Percentiles rank a stretch among this genome's conserved stretches.
phyloP scores from a whole-genome alignment of 2,329 filamentous ascomycete genomes.

The Colletotrichum sansevieriae region DNA sequence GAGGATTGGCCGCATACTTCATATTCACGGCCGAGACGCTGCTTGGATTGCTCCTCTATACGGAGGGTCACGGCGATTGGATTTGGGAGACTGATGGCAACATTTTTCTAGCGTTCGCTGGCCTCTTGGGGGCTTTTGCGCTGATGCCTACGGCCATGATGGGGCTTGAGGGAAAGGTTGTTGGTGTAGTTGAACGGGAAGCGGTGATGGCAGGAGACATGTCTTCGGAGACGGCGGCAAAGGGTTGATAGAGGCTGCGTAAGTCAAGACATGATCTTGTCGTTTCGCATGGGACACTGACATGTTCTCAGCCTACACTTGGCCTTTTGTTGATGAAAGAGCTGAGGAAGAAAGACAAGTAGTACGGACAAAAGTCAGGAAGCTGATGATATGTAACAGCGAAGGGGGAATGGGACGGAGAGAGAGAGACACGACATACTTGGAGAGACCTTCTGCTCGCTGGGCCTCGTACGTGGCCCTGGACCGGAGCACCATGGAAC shows the following conservation, averaged over 20 bases:
- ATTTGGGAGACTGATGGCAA: slow-evolving; percentile 16
- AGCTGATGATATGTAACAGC: not conserved
- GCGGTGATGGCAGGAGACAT: not conserved
- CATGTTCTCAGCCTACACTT: not conserved
- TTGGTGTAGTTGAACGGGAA: not conserved
- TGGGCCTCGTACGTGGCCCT: no score
- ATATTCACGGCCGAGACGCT: slow-evolving; percentile 7
- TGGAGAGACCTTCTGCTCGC: no score
- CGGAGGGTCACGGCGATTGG: slow-evolving; percentile 7
- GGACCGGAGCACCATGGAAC: no score
- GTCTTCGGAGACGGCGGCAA: not conserved
- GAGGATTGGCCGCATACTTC: slow-evolving; percentile 26
- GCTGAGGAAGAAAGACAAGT: not conserved
- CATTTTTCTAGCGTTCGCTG: not conserved
- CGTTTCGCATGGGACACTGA: not conserved
- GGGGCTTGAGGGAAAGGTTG: slow-evolving; percentile 3
- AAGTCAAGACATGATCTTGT: not conserved
- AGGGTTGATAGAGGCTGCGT: not conserved
- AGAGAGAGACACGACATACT: no score
- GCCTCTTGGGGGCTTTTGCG: slow-evolving; percentile 10
- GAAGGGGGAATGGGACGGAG: no score
- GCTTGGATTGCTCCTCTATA: slow-evolving; percentile 13
- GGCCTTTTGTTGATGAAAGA: not conserved
- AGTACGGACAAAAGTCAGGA: not conserved
- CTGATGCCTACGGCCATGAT: slow-evolving; percentile 33